Evolutionary conservation across 1,284 basidiomycete genomes (phyloP).

Genomic region (Calocybe gambosa): DNA sequence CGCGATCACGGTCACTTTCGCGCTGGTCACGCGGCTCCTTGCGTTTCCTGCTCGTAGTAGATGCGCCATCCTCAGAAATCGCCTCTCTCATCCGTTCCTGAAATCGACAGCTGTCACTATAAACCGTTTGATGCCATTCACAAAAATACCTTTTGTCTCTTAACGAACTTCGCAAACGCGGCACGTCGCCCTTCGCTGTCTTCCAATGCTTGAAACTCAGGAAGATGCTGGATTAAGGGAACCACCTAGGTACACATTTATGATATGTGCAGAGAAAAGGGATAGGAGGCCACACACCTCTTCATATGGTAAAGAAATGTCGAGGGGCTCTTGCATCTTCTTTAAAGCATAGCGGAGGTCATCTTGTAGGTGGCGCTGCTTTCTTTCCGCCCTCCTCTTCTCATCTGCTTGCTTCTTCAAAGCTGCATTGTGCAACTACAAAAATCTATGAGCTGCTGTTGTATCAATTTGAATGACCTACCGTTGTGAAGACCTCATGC

Average conservation of each 20-base stretch:
- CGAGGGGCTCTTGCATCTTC: conserved; percentile 77
- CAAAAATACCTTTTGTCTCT: conserved; percentile 66
- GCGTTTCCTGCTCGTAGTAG: conserved; percentile 66
- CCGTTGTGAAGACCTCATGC: conserved; percentile 59
- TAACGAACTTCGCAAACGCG: conserved; percentile 82
- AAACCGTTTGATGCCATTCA: too few relatives aligned
- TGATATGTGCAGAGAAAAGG: not conserved
- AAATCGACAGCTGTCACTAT: not conserved
- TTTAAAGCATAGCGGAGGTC: conserved; percentile 95
- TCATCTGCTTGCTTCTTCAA: conserved; percentile 76
- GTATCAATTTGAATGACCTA: conserved; percentile 31
- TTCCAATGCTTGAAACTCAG: conserved; percentile 79
- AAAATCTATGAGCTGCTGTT: conserved; percentile 6
- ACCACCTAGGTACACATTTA: conserved; percentile 41
- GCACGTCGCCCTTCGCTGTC: conserved; percentile 74
- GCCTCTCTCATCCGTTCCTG: conserved; percentile 76
- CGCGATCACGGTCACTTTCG: conserved; percentile 41
- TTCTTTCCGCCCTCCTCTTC: conserved; percentile 74
- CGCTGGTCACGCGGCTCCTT: conserved; percentile 62
- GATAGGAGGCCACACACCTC: conserved; percentile 43
- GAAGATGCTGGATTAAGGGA: conserved; percentile 70
- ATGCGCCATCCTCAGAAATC: conserved; percentile 73
- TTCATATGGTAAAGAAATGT: conserved; percentile 71
- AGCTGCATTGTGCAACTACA: conserved; percentile 65
- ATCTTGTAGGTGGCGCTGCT: conserved; percentile 84